These are phyloP conservation scores for Lotmaria passim DNA, from an alignment of 208 protist genomes.

Conservation along the genomic window DNA sequence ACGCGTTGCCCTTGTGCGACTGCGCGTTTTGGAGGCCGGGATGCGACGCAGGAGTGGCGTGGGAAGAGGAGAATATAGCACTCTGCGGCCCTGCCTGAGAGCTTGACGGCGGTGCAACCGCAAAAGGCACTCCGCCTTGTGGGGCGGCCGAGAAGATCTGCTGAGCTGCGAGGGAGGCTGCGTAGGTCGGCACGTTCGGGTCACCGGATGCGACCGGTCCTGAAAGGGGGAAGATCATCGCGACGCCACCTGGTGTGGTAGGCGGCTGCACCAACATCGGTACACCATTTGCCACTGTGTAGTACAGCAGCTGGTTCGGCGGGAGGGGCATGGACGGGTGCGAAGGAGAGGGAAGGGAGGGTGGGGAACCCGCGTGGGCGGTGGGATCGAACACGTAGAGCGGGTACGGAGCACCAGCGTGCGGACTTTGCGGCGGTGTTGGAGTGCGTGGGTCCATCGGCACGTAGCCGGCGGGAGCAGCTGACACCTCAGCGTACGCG, in stretches of 20 bases:
- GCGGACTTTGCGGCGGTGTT: no score
- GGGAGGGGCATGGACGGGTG: background rate
- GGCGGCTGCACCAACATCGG: constrained; percentile 31
- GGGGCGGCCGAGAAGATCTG: background rate
- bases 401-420: no score
- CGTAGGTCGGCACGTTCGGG: background rate
- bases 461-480: no score
- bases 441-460: no score
- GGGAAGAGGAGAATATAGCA: background rate
- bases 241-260: constrained; percentile 16
- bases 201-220: constrained; percentile 12
- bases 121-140: no score
- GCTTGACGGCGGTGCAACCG: no score
- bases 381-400: background rate
- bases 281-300: constrained; percentile 28
- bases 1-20: background rate
- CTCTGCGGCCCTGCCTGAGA: background rate
- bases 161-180: background rate
- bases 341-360: background rate
- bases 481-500: no score
- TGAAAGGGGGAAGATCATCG: constrained; percentile 16
- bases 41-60: background rate
- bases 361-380: background rate
- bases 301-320: constrained; percentile 27
- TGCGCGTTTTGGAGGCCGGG: constrained; percentile 1